Percentiles rank a stretch among this genome's conserved stretches.
phyloP scores from a whole-genome alignment of 2,329 filamentous ascomycete genomes.

The Aspergillus fumigatus region DNA sequence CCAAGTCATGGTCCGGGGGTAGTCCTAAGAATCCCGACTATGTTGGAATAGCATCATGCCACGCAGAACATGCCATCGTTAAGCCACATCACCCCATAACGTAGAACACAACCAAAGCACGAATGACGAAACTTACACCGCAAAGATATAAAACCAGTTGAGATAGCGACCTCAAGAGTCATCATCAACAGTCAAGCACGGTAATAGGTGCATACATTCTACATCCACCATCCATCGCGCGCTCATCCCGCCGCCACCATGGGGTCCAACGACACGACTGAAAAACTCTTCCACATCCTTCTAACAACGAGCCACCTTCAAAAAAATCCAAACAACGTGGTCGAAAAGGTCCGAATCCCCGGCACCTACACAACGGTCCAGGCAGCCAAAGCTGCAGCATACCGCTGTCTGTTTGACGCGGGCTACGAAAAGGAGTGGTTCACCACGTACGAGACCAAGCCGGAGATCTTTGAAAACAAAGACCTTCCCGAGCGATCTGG shows the following conservation, averaged over 20 bases:
- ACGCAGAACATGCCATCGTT: not conserved
- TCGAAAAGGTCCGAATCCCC: slow-evolving; percentile 23
- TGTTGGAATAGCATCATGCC: not conserved
- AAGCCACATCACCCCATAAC: too few relatives aligned
- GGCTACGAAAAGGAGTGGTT: slow-evolving; percentile 29
- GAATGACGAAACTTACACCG: too few relatives aligned
- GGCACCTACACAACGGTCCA: slow-evolving; percentile 20
- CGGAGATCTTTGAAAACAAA: slow-evolving; percentile 10
- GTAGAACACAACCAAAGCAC: too few relatives aligned
- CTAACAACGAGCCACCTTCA: slow-evolving; percentile 18
- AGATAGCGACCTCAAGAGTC: too few relatives aligned
- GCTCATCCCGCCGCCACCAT: not conserved
- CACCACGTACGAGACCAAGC: slow-evolving; percentile 18
- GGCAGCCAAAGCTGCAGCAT: slow-evolving; percentile 22
- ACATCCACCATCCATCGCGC: too few relatives aligned
- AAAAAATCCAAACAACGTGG: slow-evolving; percentile 20
- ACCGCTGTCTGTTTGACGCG: slow-evolving; percentile 26
- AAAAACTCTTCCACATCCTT: slow-evolving; percentile 23
- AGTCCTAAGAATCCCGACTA: not conserved
- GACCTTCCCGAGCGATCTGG: slow-evolving; percentile 7
- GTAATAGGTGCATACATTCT: too few relatives aligned
- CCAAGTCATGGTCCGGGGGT: not conserved
- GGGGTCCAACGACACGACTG: not conserved
- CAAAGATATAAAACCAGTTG: too few relatives aligned
- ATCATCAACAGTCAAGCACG: too few relatives aligned